These are phyloP conservation scores for Rhizophora mangle DNA, from an alignment of 345 rosid species.

Conservation along the genomic window DNA sequence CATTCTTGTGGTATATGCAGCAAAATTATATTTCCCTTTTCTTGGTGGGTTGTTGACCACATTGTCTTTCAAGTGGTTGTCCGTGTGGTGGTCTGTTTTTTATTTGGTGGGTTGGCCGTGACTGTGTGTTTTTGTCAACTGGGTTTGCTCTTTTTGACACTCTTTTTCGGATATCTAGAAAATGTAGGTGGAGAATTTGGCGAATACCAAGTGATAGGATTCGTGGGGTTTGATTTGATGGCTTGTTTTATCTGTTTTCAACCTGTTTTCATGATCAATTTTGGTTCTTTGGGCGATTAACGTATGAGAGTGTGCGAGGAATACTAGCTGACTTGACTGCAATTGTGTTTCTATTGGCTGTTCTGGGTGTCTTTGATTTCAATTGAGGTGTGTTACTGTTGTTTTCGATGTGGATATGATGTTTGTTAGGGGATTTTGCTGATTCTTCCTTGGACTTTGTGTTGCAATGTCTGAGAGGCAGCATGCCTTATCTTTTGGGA, in stretches of 20 bases:
- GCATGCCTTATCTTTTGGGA: constrained; percentile 30
- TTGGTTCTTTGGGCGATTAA: neutral
- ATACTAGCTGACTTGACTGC: neutral
- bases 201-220: neutral
- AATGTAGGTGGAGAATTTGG: neutral
- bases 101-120: neutral
- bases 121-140: neutral
- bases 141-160: neutral
- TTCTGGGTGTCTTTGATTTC: neutral
- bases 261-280: neutral
- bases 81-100: neutral
- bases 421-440: constrained; percentile 6
- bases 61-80: neutral
- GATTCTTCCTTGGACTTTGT: neutral
- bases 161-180: neutral
- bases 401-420: neutral
- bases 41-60: neutral
- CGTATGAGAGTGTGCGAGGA: neutral
- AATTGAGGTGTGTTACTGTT: neutral
- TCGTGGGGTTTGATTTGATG: neutral
- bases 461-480: constrained; percentile 55
- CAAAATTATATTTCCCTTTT: neutral
- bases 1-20: no score
- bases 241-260: neutral
- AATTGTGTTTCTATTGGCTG: neutral